A percentile compares a stretch with the other conserved stretches of the same genome.
Conservation (phyloP, 257 asterid species). For the Solanum virginianum region DNA sequence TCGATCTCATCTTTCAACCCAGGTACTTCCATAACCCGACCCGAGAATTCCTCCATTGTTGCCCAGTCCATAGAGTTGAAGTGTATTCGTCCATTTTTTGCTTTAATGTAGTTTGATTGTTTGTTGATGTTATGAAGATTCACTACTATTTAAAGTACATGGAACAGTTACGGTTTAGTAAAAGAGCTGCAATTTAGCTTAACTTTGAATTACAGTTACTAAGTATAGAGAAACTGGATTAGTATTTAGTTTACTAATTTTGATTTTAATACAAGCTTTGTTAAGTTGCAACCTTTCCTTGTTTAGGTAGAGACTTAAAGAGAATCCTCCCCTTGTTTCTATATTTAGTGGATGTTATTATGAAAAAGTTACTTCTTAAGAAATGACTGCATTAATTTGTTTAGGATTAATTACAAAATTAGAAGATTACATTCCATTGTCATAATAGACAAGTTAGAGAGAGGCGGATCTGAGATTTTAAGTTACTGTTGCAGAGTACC, state of each 20-base stretch:
- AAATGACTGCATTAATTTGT: background rate
- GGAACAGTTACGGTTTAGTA: background rate
- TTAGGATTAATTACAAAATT: background rate
- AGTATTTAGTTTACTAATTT: background rate
- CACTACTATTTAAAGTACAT: background rate
- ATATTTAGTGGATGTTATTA: background rate
- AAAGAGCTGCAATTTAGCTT: background rate
- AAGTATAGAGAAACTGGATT: background rate
- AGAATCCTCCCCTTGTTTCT: background rate
- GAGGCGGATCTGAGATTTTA: background rate
- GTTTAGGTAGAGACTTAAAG: background rate
- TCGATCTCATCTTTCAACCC: conserved; percentile 3
- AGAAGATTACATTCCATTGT: background rate
- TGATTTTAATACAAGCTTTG: background rate
- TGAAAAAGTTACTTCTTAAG: background rate
- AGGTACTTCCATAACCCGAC: conserved; percentile 5
- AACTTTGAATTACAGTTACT: background rate
- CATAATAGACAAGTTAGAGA: background rate
- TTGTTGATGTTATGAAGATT: background rate
- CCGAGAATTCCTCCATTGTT: background rate
- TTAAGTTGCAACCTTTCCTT: background rate
- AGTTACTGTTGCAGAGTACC: background rate
- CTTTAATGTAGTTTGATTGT: background rate
- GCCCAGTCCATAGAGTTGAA: background rate
- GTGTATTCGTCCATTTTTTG: background rate